These are phyloP conservation scores for Pythium oligandrum DNA, from an alignment of 352 stramenopile species.

Conservation along the genomic window DNA sequence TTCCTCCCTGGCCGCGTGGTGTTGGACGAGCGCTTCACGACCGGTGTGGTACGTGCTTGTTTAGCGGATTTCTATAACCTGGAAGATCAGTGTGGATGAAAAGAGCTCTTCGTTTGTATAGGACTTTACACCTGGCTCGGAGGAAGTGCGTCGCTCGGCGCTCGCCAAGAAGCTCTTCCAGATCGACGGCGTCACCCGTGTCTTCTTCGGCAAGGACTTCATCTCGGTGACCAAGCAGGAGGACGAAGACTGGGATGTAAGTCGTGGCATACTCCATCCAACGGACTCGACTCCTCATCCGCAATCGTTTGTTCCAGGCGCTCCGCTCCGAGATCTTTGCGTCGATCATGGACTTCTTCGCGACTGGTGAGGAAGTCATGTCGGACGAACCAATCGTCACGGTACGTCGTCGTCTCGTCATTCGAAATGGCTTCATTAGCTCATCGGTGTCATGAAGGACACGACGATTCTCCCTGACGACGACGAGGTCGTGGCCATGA, in stretches of 20 bases:
- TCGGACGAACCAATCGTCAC: constrained; percentile 83
- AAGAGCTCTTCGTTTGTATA: constrained; percentile 13
- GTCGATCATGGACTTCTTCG: constrained; percentile 98
- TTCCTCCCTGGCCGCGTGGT: constrained; percentile 93
- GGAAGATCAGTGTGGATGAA: not conserved
- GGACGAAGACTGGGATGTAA: constrained; percentile 90
- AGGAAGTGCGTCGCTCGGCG: constrained; percentile 89
- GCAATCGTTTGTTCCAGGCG: constrained; percentile 25
- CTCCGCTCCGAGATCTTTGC: constrained; percentile 93
- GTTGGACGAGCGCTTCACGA: constrained; percentile 87
- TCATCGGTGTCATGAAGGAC: constrained; percentile 32
- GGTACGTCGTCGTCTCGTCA: constrained; percentile 28
- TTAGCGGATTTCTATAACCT: not conserved
- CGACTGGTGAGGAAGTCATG: constrained; percentile 84
- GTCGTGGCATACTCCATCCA: constrained; percentile 14
- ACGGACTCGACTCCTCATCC: no score
- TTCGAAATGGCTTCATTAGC: not conserved
- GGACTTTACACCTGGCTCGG: constrained; percentile 81
- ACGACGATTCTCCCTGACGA: constrained; percentile 96
- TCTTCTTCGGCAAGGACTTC: constrained; percentile 98
- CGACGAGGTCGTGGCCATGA: constrained; percentile 98
- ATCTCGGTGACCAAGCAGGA: constrained; percentile 97
- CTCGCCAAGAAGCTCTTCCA: constrained; percentile 96
- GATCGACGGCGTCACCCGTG: constrained; percentile 93
- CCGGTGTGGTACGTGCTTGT: constrained; percentile 42